Base-by-base conservation (phyloP, 140 eudicot species). In the Anethum foeniculum region DNA sequence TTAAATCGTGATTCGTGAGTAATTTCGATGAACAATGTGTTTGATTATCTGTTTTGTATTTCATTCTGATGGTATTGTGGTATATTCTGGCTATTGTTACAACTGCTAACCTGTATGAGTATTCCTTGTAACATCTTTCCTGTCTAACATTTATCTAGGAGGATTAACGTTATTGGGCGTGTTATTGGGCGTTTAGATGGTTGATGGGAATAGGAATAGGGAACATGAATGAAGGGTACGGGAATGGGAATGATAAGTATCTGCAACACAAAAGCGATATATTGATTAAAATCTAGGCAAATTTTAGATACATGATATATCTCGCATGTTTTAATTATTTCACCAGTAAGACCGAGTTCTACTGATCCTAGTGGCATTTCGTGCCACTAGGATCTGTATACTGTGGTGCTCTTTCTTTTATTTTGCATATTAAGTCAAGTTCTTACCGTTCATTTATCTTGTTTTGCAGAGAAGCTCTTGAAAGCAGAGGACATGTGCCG, bases 1-100 rank as follows among this genome's bases (percentile, higher is more conserved):
- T 79, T 93, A 80, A 56, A 86, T 58, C 4, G 52, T 39, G 47
- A 47, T 72, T 38, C 6, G 52, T 58, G 48, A 67, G 81, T 58
- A 74, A 58, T 47, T 36, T 51, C 7, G n/a, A 77, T 77, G 47
- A 15, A 46, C 32, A 16, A 28, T 60, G 18, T 32, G 2, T 62
- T 62, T 62, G 14, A 62, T 77, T 18, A 2, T 77, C 13, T 36
- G 48, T 71, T 1, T 38, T 38, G n/a, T 2, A 52, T 71, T 71
- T 18, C n/a, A 6, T 71, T 36, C n/a, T 36, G 27, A 36, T 32
- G 32, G 10, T 21, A 16, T 4, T 32, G 21, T 32, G 76, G 56
- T 49, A 49, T 14, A 4, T 51, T 15, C 21, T 51, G 58, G 38
- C 3, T 34, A 1, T 34, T 34, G 38, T 34, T n/a, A n/a, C n/a